A percentile compares a stretch with the other conserved stretches of the same genome.
These are phyloP conservation scores for Tetrapyrgos nigripes DNA, from an alignment of 1,284 basidiomycete species.

Conservation along the genomic window DNA sequence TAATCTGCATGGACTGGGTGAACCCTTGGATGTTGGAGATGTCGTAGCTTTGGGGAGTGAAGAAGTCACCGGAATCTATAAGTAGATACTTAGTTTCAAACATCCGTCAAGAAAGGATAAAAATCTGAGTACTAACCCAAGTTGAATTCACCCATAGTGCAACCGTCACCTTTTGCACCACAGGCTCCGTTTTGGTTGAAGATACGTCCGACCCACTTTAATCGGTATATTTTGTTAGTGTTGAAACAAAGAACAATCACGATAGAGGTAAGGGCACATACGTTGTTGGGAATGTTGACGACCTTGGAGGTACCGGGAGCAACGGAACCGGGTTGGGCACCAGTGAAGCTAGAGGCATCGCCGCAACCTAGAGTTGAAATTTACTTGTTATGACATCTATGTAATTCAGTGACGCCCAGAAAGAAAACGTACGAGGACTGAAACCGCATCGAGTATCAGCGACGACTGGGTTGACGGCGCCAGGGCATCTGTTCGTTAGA, in stretches of 20 bases:
- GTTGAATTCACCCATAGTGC: conserved; percentile 46
- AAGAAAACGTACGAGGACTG: conserved; percentile 42
- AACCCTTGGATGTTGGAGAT: conserved; percentile 51
- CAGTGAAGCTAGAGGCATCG: conserved; percentile 37
- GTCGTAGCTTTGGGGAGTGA: conserved; percentile 45
- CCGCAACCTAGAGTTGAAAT: conserved; percentile 16
- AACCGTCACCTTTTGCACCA: conserved; percentile 41
- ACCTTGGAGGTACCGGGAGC: conserved; percentile 32
- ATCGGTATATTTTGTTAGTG: not conserved
- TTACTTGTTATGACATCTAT: too few species aligned
- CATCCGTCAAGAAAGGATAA: not conserved
- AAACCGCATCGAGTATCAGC: conserved; percentile 46
- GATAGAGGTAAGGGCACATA: conserved; percentile 13
- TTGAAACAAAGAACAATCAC: not conserved
- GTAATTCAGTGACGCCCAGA: too few species aligned
- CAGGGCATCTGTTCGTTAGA: conserved; percentile 40
- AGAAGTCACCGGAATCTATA: conserved; percentile 40
- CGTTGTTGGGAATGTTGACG: conserved; percentile 36
- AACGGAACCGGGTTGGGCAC: conserved; percentile 38
- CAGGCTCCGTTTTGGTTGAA: conserved; percentile 43
- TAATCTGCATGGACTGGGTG: conserved; percentile 44
- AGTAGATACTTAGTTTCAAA: not conserved
- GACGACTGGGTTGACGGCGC: conserved; percentile 38
- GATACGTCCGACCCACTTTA: conserved; percentile 47
- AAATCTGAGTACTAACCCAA: conserved; percentile 24